phyloP scores from a whole-genome alignment of 371 early-diverging fungal genomes.

The Syncephalastrum racemosum region DNA sequence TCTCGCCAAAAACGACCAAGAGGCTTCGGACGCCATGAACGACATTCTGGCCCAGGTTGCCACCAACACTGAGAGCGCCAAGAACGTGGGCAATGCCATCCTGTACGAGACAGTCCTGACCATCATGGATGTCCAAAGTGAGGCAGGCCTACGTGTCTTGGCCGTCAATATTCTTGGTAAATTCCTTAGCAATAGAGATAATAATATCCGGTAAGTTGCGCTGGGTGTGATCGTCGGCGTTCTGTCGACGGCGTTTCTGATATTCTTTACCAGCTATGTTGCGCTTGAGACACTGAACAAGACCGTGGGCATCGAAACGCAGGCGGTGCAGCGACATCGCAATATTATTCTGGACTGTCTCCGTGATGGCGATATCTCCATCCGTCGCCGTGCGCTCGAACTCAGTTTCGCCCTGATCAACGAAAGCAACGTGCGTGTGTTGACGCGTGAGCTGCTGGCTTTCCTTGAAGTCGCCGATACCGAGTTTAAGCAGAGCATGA shows the following conservation, averaged over 20 bases:
- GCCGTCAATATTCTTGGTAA: constrained; percentile 97
- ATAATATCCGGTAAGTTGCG: constrained; percentile 83
- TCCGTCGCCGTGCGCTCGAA: constrained; percentile 95
- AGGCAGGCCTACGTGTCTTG: constrained; percentile 87
- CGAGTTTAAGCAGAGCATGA: constrained; percentile 89
- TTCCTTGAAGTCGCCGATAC: constrained; percentile 91
- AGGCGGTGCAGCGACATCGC: constrained; percentile 96
- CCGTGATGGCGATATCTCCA: constrained; percentile 93
- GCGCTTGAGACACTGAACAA: constrained; percentile 92
- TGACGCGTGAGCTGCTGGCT: constrained; percentile 89
- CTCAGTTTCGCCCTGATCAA: constrained; percentile 94
- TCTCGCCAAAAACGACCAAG: constrained; percentile 81
- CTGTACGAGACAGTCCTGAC: constrained; percentile 96
- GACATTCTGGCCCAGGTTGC: constrained; percentile 97
- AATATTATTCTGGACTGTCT: constrained; percentile 95
- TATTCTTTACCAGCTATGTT: constrained; percentile 70
- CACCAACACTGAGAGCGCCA: constrained; percentile 90
- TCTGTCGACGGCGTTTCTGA: background rate
- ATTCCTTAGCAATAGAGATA: constrained; percentile 92
- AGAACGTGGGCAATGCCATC: constrained; percentile 97
- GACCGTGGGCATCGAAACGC: constrained; percentile 84
- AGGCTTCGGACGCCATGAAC: constrained; percentile 93
- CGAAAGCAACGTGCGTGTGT: constrained; percentile 87
- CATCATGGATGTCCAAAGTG: constrained; percentile 93
- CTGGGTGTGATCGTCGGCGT: background rate